Conservation (phyloP, 2,329 filamentous ascomycete genomes). For the Sporothrix humicola region DNA sequence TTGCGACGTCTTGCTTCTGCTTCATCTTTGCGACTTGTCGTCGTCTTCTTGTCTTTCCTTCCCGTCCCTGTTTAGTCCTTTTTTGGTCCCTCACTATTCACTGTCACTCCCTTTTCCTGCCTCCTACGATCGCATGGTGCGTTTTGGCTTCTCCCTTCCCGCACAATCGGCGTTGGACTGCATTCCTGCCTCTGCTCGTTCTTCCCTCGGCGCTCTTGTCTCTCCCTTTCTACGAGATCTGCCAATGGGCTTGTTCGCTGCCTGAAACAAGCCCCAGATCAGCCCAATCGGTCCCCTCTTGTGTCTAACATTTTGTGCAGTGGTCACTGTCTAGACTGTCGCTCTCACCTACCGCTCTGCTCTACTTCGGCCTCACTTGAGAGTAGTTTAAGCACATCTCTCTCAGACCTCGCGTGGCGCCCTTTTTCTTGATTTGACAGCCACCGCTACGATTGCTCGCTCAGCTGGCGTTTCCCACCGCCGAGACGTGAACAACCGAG, state of each 20-base stretch:
- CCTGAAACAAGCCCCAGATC: slow-evolving; percentile 32
- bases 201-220: slow-evolving; percentile 23
- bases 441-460: slow-evolving; percentile 17
- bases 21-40: slow-evolving; percentile 2
- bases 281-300: slow-evolving; percentile 21
- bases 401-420: slow-evolving; percentile 4
- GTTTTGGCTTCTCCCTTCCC: background rate
- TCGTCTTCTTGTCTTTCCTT: background rate
- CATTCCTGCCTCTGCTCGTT: slow-evolving; percentile 22
- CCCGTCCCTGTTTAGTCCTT: background rate
- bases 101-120: slow-evolving; percentile 23
- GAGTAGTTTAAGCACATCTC: background rate
- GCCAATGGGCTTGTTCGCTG: slow-evolving; percentile 25
- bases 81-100: background rate
- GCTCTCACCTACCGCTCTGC: slow-evolving; percentile 6
- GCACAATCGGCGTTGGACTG: slow-evolving; percentile 2
- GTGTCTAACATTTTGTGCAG: slow-evolving; percentile 32
- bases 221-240: slow-evolving; percentile 24
- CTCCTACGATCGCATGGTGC: slow-evolving; percentile 22
- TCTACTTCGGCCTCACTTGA: background rate
- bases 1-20: slow-evolving; percentile 4
- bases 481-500: slow-evolving; percentile 3
- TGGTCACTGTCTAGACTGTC: slow-evolving; percentile 20
- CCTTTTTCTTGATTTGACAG: slow-evolving; percentile 18
- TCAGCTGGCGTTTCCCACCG: slow-evolving; percentile 25